Conservation (phyloP, 2,329 filamentous ascomycete species). For the Trematosphaeria pertusa region DNA sequence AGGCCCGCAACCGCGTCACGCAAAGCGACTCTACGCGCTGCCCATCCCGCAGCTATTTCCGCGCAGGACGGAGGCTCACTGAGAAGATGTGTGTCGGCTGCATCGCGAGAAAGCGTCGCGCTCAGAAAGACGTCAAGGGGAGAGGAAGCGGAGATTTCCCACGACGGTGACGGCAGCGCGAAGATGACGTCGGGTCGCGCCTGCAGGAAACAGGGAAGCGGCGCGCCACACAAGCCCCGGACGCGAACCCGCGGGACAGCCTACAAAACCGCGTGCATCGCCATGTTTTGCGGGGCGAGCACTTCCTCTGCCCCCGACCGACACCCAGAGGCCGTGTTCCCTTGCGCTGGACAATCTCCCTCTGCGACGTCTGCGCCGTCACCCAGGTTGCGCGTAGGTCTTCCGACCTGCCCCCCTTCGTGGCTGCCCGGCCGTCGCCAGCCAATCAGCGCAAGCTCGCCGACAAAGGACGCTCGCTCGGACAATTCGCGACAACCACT, state of each 20-base stretch:
- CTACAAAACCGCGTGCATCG: constrained; percentile 42
- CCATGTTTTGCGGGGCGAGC: constrained; percentile 36
- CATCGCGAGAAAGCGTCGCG: neutral
- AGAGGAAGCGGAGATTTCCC: too few relatives aligned
- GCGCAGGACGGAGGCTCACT: neutral
- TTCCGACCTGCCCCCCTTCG: constrained; percentile 27
- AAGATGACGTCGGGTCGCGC: constrained; percentile 10
- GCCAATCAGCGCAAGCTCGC: constrained; percentile 46
- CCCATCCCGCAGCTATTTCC: neutral
- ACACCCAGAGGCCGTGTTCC: constrained; percentile 46
- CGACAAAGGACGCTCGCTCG: constrained; percentile 43
- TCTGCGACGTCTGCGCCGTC: constrained; percentile 34
- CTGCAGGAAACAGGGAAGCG: constrained; percentile 41
- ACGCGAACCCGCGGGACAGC: constrained; percentile 26
- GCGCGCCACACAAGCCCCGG: constrained; percentile 26
- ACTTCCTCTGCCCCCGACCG: constrained; percentile 45
- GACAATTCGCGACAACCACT: constrained; percentile 39
- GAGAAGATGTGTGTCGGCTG: neutral
- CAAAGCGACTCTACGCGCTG: constrained; percentile 1
- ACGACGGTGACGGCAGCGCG: too few relatives aligned
- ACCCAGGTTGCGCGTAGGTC: constrained; percentile 28
- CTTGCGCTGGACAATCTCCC: constrained; percentile 42
- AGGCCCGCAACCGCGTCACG: constrained; percentile 10
- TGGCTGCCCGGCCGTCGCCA: constrained; percentile 29
- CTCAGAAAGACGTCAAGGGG: too few relatives aligned